Evolutionary conservation across 306 rosid species (phyloP).

Genomic region (Castanea mollissima): DNA sequence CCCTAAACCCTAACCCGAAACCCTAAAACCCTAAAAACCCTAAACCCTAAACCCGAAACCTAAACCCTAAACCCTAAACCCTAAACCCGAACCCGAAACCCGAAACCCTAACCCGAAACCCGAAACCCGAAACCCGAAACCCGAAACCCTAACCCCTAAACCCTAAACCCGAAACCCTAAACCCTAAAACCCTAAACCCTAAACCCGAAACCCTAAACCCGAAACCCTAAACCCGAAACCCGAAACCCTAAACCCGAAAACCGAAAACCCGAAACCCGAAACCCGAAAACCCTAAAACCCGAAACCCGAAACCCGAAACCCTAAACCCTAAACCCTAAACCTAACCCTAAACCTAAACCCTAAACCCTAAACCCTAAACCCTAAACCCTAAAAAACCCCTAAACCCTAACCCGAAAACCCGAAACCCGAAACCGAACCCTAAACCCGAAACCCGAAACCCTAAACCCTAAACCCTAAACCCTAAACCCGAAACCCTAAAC

Average conservation of each 20-base stretch:
- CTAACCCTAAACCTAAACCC: too few relatives aligned
- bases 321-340: constrained; percentile 17
- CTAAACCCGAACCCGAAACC: too few relatives aligned
- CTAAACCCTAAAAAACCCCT: constrained; percentile 1
- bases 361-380: constrained; percentile 9
- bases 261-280: background rate
- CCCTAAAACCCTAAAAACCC: too few relatives aligned
- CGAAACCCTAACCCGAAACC: too few relatives aligned
- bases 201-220: background rate
- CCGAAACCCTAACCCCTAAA: too few relatives aligned
- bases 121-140: too few relatives aligned
- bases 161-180: too few relatives aligned
- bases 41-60: too few relatives aligned
- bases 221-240: constrained; percentile 3
- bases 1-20: too few relatives aligned
- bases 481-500: constrained; percentile 2
- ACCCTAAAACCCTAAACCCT: too few relatives aligned
- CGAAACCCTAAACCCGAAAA: constrained; percentile 3
- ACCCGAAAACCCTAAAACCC: background rate
- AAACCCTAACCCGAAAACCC: too few relatives aligned
- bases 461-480: constrained; percentile 9
- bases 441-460: constrained; percentile 5
- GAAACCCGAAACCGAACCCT: constrained; percentile 4
- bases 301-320: constrained; percentile 11
- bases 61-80: too few relatives aligned